A percentile compares a stretch with the other conserved stretches of the same genome.
These are phyloP conservation scores for Trichophyton schoenleinii DNA, from an alignment of 2,329 filamentous ascomycete genomes.

Conservation along the genomic window DNA sequence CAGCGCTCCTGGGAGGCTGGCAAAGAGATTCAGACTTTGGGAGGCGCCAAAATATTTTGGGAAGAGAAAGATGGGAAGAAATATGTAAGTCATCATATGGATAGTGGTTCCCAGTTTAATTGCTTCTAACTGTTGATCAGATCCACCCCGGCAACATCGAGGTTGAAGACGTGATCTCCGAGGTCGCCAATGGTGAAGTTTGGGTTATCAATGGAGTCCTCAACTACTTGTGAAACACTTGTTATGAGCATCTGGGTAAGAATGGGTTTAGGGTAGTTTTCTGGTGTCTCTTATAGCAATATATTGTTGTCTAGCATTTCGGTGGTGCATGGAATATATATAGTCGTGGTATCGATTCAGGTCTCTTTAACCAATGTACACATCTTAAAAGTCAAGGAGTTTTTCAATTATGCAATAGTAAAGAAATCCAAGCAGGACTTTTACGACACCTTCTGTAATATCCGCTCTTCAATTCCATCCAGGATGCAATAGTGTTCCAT, in stretches of 20 bases:
- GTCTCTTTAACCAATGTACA: not conserved
- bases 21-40: conserved; percentile 53
- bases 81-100: conserved; percentile 40
- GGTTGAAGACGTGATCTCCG: conserved; percentile 59
- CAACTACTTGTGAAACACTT: conserved; percentile 31
- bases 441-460: conserved; percentile 43
- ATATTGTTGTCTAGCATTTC: not conserved
- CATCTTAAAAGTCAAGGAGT: not conserved
- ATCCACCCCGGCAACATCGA: conserved; percentile 65
- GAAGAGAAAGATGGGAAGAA: conserved; percentile 54
- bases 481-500: conserved; percentile 87
- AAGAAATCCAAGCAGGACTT: not conserved
- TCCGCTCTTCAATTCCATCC: conserved; percentile 72
- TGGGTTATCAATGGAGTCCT: conserved; percentile 59
- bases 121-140: conserved; percentile 12
- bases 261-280: not conserved
- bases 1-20: conserved; percentile 61
- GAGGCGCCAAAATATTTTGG: conserved; percentile 71
- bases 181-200: conserved; percentile 78
- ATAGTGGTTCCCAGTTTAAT: not conserved
- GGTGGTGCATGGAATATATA: not conserved
- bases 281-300: not conserved
- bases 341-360: not conserved
- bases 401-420: not conserved
- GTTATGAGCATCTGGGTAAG: not conserved